Percentiles rank a stretch among this genome's conserved stretches.
phyloP scores from a whole-genome alignment of 768 basidiomycete genomes.

The Exidia glandulosa region DNA sequence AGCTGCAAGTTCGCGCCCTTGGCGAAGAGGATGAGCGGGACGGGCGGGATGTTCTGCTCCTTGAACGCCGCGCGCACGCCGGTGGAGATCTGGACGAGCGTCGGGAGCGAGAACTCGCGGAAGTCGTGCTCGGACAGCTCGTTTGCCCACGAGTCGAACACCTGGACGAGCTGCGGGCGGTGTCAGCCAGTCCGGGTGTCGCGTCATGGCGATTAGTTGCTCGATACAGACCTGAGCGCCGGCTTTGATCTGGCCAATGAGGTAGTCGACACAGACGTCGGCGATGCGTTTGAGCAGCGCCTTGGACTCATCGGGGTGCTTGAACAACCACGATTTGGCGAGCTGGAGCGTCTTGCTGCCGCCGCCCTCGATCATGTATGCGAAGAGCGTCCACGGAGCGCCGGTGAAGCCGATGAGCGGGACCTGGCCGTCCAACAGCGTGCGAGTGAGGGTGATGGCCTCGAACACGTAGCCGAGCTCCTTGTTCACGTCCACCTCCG shows the following conservation, averaged over 20 bases:
- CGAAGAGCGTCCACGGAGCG: conserved; percentile 96
- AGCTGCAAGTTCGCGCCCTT: conserved; percentile 84
- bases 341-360: conserved; percentile 84
- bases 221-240: conserved; percentile 77
- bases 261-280: conserved; percentile 78
- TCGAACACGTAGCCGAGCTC: conserved; percentile 88
- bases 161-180: conserved; percentile 66
- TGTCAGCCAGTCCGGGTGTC: conserved; percentile 1
- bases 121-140: conserved; percentile 89
- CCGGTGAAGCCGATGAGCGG: conserved; percentile 97
- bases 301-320: conserved; percentile 75
- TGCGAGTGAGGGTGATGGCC: conserved; percentile 78
- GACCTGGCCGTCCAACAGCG: conserved; percentile 73
- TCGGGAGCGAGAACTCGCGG: conserved; percentile 69
- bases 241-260: conserved; percentile 87
- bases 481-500: conserved; percentile 57
- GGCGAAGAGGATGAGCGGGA: conserved; percentile 87
- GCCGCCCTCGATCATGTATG: conserved; percentile 97
- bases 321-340: conserved; percentile 90
- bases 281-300: conserved; percentile 69
- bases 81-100: conserved; percentile 58
- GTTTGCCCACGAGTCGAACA: conserved; percentile 95
- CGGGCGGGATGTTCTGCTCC: conserved; percentile 38
- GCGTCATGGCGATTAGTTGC: not conserved
- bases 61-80: conserved; percentile 52